Conservation (phyloP, 306 rosid genomes). For the Prunus padus region DNA sequence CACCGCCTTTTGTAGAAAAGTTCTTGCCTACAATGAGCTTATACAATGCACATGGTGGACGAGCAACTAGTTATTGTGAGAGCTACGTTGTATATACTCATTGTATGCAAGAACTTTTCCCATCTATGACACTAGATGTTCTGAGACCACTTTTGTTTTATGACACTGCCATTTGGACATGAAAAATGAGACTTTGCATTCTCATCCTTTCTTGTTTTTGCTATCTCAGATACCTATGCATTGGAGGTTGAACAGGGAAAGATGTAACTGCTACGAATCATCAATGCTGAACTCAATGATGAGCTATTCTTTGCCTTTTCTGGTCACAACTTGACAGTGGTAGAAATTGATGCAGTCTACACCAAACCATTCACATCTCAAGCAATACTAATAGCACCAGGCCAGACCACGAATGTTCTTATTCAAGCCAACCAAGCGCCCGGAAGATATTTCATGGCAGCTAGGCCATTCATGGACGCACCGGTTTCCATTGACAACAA, state of each 20-base stretch:
- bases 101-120: too few species aligned
- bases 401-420: slow-evolving; percentile 41
- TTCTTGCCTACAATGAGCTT: neutral
- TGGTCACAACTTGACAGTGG: slow-evolving; percentile 34
- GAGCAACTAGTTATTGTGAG: neutral
- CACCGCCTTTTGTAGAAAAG: neutral
- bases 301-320: slow-evolving; percentile 37
- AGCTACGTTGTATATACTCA: neutral
- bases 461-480: slow-evolving; percentile 35
- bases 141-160: too few species aligned
- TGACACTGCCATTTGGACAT: too few species aligned
- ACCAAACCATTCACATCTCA: slow-evolving; percentile 37
- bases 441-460: slow-evolving; percentile 30
- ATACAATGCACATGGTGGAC: neutral
- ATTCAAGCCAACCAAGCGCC: slow-evolving; percentile 27
- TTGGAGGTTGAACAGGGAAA: slow-evolving; percentile 39
- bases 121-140: neutral
- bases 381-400: slow-evolving; percentile 37
- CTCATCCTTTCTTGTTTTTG: neutral
- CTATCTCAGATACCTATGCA: slow-evolving; percentile 28
- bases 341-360: slow-evolving; percentile 37
- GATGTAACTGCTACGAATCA: slow-evolving; percentile 30
- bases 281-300: slow-evolving; percentile 42
- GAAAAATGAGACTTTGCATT: neutral
- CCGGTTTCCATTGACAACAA: slow-evolving; percentile 34